Evolutionary conservation across 768 basidiomycete genomes (phyloP).

Genomic region (Leccinum aurantiacum): DNA sequence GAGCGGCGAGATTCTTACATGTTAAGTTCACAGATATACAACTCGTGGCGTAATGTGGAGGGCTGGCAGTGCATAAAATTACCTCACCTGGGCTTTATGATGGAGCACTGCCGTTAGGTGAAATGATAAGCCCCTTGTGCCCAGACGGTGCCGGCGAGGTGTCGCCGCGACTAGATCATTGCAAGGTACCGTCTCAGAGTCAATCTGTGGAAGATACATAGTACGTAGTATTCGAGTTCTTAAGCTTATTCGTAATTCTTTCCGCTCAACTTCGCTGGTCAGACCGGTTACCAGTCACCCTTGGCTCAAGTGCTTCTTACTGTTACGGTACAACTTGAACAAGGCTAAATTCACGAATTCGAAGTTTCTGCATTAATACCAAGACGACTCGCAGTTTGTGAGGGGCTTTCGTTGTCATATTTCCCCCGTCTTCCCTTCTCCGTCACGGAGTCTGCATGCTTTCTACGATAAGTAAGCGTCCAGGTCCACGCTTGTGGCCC

Average conservation of each 20-base stretch:
- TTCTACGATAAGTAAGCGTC: neutral
- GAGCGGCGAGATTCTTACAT: neutral
- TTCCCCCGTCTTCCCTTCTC: neutral
- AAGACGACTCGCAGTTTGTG: no score
- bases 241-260: neutral
- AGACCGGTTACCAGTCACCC: neutral
- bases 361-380: no score
- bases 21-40: neutral
- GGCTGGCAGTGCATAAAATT: neutral
- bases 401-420: neutral
- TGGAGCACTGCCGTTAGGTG: neutral
- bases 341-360: neutral
- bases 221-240: neutral
- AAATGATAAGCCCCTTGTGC: neutral
- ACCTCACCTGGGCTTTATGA: neutral
- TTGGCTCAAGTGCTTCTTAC: no score
- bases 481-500: neutral
- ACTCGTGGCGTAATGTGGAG: neutral
- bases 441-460: neutral
- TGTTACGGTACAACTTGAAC: neutral
- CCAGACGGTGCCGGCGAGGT: neutral
- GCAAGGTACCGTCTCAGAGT: neutral
- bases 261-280: neutral
- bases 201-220: neutral
- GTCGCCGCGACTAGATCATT: neutral